These are phyloP conservation scores for Podila verticillata DNA, from an alignment of 192 early-diverging fungal species.

Conservation along the genomic window DNA sequence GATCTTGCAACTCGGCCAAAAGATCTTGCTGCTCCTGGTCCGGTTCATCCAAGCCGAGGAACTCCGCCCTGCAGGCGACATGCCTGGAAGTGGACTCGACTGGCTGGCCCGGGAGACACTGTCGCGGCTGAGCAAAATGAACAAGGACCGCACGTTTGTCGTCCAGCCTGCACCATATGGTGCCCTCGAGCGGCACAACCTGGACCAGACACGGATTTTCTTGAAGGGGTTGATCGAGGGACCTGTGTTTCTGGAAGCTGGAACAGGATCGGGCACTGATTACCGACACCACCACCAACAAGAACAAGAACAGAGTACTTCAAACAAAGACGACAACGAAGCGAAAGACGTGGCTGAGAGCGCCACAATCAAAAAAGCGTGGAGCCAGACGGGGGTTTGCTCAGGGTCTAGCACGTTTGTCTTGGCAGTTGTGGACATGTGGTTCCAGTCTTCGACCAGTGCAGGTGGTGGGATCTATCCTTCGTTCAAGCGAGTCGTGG, in stretches of 20 bases:
- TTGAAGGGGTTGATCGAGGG: constrained; percentile 38
- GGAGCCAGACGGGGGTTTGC: constrained; percentile 19
- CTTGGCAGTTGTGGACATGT: constrained; percentile 25
- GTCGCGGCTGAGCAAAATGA: constrained; percentile 26
- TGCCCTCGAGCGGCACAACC: constrained; percentile 16
- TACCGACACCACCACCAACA: neutral
- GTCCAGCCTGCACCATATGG: neutral
- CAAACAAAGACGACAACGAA: neutral
- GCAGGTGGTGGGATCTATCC: neutral
- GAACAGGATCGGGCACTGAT: constrained; percentile 33
- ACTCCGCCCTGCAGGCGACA: constrained; percentile 1
- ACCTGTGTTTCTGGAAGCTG: constrained; percentile 26
- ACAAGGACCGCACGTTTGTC: constrained; percentile 19
- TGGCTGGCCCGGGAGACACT: constrained; percentile 25
- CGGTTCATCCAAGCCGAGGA: constrained; percentile 28
- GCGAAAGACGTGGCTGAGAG: too few species aligned
- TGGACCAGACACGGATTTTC: constrained; percentile 41
- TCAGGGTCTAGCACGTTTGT: constrained; percentile 46
- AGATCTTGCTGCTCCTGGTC: constrained; percentile 31
- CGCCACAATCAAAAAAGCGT: neutral
- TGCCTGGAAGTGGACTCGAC: constrained; percentile 19
- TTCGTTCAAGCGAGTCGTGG: constrained; percentile 23
- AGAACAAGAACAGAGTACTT: neutral
- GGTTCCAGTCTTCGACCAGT: constrained; percentile 31
- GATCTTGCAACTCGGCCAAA: constrained; percentile 37